Evolutionary conservation across 305 asterid species (phyloP).

Genomic region (Fraxinus sp.): DNA sequence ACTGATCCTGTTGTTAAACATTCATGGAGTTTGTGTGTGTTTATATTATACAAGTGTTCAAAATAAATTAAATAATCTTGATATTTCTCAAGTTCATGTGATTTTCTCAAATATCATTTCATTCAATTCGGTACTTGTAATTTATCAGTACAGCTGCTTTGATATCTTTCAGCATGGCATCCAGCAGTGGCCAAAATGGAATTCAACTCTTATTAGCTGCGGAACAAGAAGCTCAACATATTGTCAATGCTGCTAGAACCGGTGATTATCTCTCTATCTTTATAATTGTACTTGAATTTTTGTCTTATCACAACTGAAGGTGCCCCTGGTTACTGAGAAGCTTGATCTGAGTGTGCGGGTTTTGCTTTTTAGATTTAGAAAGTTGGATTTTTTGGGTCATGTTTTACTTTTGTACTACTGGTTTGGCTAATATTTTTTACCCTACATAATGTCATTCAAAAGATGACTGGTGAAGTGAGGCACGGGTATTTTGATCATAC

Average conservation of each 20-base stretch:
- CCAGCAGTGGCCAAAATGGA: constrained; percentile 61
- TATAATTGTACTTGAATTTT: constrained; percentile 9
- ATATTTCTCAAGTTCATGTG: neutral
- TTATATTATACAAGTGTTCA: neutral
- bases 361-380: neutral
- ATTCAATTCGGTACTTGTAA: neutral
- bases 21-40: neutral
- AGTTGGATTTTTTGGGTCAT: neutral
- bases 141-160: constrained; percentile 27
- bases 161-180: constrained; percentile 39
- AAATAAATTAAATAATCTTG: neutral
- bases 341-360: neutral
- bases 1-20: neutral
- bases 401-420: neutral
- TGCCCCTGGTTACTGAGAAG: neutral
- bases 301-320: neutral
- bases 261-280: constrained; percentile 37
- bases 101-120: constrained; percentile 7
- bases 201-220: constrained; percentile 63
- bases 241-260: constrained; percentile 64
- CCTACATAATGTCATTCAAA: neutral
- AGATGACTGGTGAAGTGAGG: neutral
- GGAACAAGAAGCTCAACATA: constrained; percentile 78
- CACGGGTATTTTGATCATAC: neutral
- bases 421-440: neutral